Conservation (phyloP, 768 basidiomycete species). For the Tephrocybe rancida region DNA sequence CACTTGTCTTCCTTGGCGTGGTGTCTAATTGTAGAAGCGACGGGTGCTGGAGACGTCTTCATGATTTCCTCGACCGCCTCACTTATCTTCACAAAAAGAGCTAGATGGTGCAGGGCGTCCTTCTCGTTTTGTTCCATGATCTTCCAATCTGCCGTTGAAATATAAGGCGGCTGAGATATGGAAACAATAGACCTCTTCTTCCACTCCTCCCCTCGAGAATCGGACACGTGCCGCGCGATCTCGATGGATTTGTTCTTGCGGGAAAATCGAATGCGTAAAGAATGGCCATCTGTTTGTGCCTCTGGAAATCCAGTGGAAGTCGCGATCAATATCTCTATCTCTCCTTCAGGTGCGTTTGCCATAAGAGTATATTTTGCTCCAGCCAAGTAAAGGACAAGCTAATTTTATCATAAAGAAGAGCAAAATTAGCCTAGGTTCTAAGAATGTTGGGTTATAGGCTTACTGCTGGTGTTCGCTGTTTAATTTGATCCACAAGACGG, state of each 20-base stretch:
- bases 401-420: background rate
- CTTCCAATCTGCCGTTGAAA: slow-evolving; percentile 25
- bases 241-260: slow-evolving; percentile 35
- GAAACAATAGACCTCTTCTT: slow-evolving; percentile 32
- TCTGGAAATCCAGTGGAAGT: slow-evolving; percentile 15
- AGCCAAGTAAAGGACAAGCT: slow-evolving; percentile 45
- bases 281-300: slow-evolving; percentile 13
- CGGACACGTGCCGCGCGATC: slow-evolving; percentile 33
- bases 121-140: slow-evolving; percentile 26
- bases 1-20: background rate
- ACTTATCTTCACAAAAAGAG: slow-evolving; percentile 27
- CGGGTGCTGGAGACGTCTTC: background rate
- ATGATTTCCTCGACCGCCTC: slow-evolving; percentile 18
- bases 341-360: slow-evolving; percentile 50
- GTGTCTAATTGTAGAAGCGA: background rate
- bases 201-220: slow-evolving; percentile 38
- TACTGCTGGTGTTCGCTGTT: slow-evolving; percentile 56
- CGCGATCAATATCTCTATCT: slow-evolving; percentile 46
- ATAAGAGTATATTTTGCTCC: slow-evolving; percentile 49
- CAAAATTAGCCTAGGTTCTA: background rate
- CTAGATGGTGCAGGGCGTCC: slow-evolving; percentile 25
- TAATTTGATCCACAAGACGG: slow-evolving; percentile 47
- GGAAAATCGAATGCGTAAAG: slow-evolving; percentile 40
- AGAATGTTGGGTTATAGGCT: slow-evolving; percentile 1
- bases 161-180: slow-evolving; percentile 20